Percentiles rank a stretch among this genome's conserved stretches.
Evolutionary conservation across 2,329 filamentous ascomycete species (phyloP).

Genomic region (Trematosphaeria pertusa): DNA sequence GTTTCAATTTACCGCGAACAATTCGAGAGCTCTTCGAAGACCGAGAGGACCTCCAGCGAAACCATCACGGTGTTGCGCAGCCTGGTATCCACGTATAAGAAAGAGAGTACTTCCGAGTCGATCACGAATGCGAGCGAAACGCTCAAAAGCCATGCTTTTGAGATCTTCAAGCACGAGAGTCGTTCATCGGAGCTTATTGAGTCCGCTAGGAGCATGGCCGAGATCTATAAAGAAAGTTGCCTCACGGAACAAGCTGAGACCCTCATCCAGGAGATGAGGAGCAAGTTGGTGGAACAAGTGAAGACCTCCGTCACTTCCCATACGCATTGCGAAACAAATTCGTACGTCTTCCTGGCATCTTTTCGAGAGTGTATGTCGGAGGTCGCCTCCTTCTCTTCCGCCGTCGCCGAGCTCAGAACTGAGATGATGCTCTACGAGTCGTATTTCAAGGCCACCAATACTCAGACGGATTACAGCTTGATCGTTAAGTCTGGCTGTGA

Average conservation of each 20-base stretch:
- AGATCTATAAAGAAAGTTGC: slow-evolving; percentile 28
- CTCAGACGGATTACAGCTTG: slow-evolving; percentile 44
- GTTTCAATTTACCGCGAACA: slow-evolving; percentile 26
- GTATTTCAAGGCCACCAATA: slow-evolving; percentile 34
- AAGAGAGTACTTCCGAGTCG: slow-evolving; percentile 29
- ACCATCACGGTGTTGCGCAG: slow-evolving; percentile 25
- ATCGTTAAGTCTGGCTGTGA: slow-evolving; percentile 31
- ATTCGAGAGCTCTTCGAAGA: slow-evolving; percentile 23
- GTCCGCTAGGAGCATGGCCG: slow-evolving; percentile 27
- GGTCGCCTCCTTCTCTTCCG: slow-evolving; percentile 46
- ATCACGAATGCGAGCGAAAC: slow-evolving; percentile 23
- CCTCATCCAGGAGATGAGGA: slow-evolving; percentile 27
- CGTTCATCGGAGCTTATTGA: slow-evolving; percentile 27
- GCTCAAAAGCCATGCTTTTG: slow-evolving; percentile 24
- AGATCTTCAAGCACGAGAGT: slow-evolving; percentile 28
- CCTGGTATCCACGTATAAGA: slow-evolving; percentile 28
- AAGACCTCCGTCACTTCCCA: slow-evolving; percentile 15
- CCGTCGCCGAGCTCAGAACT: slow-evolving; percentile 52
- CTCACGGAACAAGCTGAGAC: slow-evolving; percentile 21
- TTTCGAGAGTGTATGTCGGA: slow-evolving; percentile 52
- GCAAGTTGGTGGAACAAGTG: slow-evolving; percentile 27
- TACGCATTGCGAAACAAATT: slow-evolving; percentile 18
- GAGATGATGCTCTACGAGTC: slow-evolving; percentile 39
- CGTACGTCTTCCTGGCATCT: slow-evolving; percentile 51
- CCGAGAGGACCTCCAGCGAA: slow-evolving; percentile 22